These are phyloP conservation scores for Sarocladium brachiariae DNA, from an alignment of 2,329 filamentous ascomycete species.

Conservation along the genomic window DNA sequence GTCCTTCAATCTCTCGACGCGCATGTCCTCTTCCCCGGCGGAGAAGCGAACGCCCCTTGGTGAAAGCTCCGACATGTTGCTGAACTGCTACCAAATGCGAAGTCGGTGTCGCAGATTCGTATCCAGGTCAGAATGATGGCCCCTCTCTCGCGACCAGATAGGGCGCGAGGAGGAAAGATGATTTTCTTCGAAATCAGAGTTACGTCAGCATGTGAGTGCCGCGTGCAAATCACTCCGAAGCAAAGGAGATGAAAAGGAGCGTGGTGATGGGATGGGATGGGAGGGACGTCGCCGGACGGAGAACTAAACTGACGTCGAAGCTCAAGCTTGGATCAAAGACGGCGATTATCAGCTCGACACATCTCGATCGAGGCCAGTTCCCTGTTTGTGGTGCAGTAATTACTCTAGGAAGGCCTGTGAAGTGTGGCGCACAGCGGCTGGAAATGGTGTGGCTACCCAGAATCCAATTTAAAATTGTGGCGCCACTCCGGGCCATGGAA, in stretches of 20 bases:
- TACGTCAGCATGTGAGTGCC: neutral
- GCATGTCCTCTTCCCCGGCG: slow-evolving; percentile 7
- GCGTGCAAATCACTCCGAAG: neutral
- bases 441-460: neutral
- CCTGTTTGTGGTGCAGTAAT: slow-evolving; percentile 4
- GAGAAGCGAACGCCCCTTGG: slow-evolving; percentile 14
- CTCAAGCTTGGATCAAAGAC: neutral
- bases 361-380: slow-evolving; percentile 7
- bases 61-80: slow-evolving; percentile 12
- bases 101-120: neutral
- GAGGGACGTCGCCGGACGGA: neutral
- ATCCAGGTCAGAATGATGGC: neutral
- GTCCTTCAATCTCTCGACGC: neutral
- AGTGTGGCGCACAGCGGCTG: slow-evolving; percentile 1
- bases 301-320: neutral
- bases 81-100: neutral
- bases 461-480: neutral
- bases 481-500: neutral
- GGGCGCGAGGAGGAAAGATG: neutral
- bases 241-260: neutral
- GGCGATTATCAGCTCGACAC: slow-evolving; percentile 9
- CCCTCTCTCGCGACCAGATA: neutral
- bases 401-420: neutral
- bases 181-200: neutral
- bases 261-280: slow-evolving; percentile 1